These are phyloP conservation scores for Fusarium sarcochroum DNA, from an alignment of 2,329 filamentous ascomycete genomes.

Conservation along the genomic window DNA sequence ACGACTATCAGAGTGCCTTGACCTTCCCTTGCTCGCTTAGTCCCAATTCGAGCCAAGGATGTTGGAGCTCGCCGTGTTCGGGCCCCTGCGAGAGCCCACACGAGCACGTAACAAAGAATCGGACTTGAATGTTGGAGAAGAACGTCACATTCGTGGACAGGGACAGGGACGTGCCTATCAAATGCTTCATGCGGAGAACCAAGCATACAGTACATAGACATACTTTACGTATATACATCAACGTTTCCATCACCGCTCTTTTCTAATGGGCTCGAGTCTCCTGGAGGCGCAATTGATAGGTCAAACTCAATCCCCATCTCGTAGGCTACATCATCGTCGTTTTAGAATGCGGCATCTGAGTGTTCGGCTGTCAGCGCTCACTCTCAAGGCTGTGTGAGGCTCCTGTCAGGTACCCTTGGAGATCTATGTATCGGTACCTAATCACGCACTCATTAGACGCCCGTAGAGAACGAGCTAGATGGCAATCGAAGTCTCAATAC, in stretches of 20 bases:
- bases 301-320: constrained; percentile 7
- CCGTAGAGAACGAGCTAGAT: constrained; percentile 22
- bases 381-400: constrained; percentile 18
- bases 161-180: constrained; percentile 31
- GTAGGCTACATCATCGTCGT: constrained; percentile 24
- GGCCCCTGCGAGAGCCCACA: constrained; percentile 43
- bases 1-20: constrained; percentile 10
- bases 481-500: constrained; percentile 40
- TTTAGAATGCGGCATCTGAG: constrained; percentile 31
- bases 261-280: constrained; percentile 14
- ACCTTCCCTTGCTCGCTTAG: constrained; percentile 42
- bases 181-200: constrained; percentile 34
- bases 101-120: constrained; percentile 46
- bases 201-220: constrained; percentile 9
- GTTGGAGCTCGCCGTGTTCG: constrained; percentile 39
- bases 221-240: not conserved
- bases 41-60: constrained; percentile 41
- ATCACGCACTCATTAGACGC: not conserved
- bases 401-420: constrained; percentile 28
- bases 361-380: constrained; percentile 30
- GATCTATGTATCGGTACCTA: constrained; percentile 42
- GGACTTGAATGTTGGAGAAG: constrained; percentile 40
- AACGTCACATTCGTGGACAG: constrained; percentile 38
- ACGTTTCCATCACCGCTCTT: constrained; percentile 38
- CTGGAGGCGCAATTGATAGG: constrained; percentile 10